phyloP scores from a whole-genome alignment of 495 filamentous ascomycete genomes.

The Penicillium salamii region DNA sequence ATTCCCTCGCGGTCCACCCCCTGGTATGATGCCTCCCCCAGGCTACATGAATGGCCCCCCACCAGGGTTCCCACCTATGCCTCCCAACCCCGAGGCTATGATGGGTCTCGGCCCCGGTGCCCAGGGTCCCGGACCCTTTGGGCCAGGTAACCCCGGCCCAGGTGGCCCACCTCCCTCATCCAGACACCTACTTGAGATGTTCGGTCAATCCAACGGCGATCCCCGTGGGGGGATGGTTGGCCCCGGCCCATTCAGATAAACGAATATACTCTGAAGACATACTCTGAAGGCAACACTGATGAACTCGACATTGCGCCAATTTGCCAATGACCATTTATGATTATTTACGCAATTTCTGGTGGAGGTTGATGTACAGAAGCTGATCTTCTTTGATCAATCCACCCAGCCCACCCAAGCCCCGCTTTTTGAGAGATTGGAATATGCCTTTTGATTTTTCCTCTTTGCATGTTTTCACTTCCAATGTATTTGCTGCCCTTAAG shows the following conservation, averaged over 20 bases:
- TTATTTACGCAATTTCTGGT: conserved; percentile 13
- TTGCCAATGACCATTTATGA: conserved; percentile 11
- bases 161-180: conserved; percentile 46
- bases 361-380: conserved; percentile 4
- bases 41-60: conserved; percentile 48
- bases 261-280: background rate
- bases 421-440: conserved; percentile 15
- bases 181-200: conserved; percentile 45
- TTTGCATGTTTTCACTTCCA: background rate
- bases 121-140: conserved; percentile 38
- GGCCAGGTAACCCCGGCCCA: conserved; percentile 36
- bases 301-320: background rate
- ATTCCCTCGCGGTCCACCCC: conserved; percentile 44
- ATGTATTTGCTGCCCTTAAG: conserved; percentile 22
- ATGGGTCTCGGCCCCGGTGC: conserved; percentile 38
- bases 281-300: background rate
- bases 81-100: conserved; percentile 41
- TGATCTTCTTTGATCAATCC: conserved; percentile 4
- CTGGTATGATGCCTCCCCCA: conserved; percentile 51
- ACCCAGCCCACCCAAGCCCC: conserved; percentile 7
- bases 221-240: conserved; percentile 40
- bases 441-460: conserved; percentile 4
- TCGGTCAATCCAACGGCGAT: conserved; percentile 41
- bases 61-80: conserved; percentile 47
- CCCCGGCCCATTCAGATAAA: conserved; percentile 39